Evolutionary conservation across 805 yeast genomes (phyloP), one percentile per base, ranked within the genome.

Genomic region (Saccharomycopsis lassenensis): DNA sequence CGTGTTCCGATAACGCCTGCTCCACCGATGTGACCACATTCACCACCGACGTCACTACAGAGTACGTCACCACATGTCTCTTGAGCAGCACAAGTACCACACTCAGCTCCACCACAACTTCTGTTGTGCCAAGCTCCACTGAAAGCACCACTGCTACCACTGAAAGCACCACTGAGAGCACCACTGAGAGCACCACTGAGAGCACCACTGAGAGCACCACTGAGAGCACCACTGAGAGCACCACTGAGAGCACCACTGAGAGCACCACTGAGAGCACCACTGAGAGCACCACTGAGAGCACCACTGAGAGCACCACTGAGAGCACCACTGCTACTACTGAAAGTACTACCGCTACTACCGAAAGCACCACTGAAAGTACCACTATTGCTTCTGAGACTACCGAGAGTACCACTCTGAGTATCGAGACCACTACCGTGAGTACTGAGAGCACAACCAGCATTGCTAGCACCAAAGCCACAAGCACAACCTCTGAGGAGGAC

Each of bases 51-150:
- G 35, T 33, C 22, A 24, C 29, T 14, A 41, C 45, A 12, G 24
- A 20, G 4, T 37, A 34, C 39, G 40, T 44, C 23, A 37, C 46
- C 14, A 36, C 37, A 17, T 43, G 46, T 25, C 45, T 41, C 17
- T 24, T 41, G 12, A 19, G 37, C 24, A n/a, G 27, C n/a, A n/a
- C n/a, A 3, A 17, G 15, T 11, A n/a, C 16, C 8, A 19, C 8
- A 12, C 15, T 22, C 19, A 33, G 33, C 23, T 26, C 34, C 12
- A 12, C 30, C n/a, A 18, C 39, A 11, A 20, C 40, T 23, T 7
- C 26, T 23, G 25, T 23, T 21, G 23, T 27, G n/a, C n/a, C 7
- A 4, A 10, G 24, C 18, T 15, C 41, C 6, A 14, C 31, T 15
- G 15, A n/a, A 4, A 10, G 24, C 18, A 20, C 41, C 6, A 14